Percentiles rank a stretch among this genome's conserved stretches.
phyloP scores from a whole-genome alignment of 164 flowering plant species.

The Platanus orientalis region DNA sequence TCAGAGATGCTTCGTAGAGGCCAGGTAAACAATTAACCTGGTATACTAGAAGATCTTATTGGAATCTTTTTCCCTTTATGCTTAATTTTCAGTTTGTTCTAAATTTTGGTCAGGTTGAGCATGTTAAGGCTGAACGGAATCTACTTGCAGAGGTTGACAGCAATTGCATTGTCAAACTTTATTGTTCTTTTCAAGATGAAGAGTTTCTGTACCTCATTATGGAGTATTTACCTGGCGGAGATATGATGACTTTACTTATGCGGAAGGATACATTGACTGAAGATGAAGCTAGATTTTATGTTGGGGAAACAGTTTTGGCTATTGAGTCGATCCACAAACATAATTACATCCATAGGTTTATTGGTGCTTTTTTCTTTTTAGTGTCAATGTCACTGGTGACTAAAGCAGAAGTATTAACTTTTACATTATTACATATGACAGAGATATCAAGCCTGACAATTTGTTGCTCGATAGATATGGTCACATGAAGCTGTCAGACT shows the following conservation, averaged over 20 bases:
- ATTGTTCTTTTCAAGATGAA: slow-evolving; percentile 79
- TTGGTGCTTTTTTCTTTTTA: not conserved
- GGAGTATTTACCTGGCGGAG: slow-evolving; percentile 84
- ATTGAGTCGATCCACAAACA: slow-evolving; percentile 76
- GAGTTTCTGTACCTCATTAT: slow-evolving; percentile 70
- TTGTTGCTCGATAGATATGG: slow-evolving; percentile 72
- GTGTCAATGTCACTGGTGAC: not conserved
- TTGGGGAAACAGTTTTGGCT: slow-evolving; percentile 72
- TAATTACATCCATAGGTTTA: slow-evolving; percentile 71
- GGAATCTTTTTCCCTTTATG: not conserved
- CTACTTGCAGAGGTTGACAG: slow-evolving; percentile 82
- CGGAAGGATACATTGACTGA: slow-evolving; percentile 70
- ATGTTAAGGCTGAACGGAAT: slow-evolving; percentile 80
- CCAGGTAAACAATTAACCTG: slow-evolving; percentile 37
- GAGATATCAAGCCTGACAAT: slow-evolving; percentile 77
- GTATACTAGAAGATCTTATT: no score
- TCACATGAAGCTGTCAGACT: slow-evolving; percentile 67
- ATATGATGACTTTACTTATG: slow-evolving; percentile 83
- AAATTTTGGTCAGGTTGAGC: slow-evolving; percentile 51
- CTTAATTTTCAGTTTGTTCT: slow-evolving; percentile 12
- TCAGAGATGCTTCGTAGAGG: slow-evolving; percentile 89
- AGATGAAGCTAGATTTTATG: slow-evolving; percentile 69
- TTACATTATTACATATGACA: not conserved
- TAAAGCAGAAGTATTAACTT: slow-evolving; percentile 2
- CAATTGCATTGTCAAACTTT: slow-evolving; percentile 73